Evolutionary conservation across 441 rosid genomes (phyloP), one percentile per base, ranked within the genome.

Genomic region (Arabidopsis hybrid): DNA sequence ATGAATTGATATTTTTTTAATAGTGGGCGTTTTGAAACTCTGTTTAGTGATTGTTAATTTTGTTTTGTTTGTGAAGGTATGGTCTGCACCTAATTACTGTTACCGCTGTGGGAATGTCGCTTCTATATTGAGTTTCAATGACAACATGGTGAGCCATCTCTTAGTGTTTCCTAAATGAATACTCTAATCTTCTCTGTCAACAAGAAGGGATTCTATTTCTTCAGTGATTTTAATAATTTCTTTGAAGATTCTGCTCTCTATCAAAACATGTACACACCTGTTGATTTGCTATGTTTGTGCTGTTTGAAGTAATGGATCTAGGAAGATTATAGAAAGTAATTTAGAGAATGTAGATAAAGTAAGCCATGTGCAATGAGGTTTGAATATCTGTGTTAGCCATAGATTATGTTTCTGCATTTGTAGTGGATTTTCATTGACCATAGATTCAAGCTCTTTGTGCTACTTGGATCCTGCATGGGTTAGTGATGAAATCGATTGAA

Each of bases 41-140:
- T 59, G 71, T 66, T 46, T 57, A 40, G 60, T 77, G 71, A 71
- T 49, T 63, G 12, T 73, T 14, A 18, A 60, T 42, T 59, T 45
- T 42, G 47, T 42, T 17, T 38, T 65, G 51, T 64, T 60, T 80
- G 79, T 83, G 73, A 83, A 95, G 99, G 99, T 95, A 42, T 95
- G 99, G 99, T 95, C 98, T 74, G 99, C 99, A 0, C 99, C 99
- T 53, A 95, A 95, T 81, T 95, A 95, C 78, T 95, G 99, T 79
- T 95, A 95, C 66, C 98, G 99, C n/a, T 95, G 99, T 79, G 98
- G 99, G 72, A 95, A 95, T 81, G 98, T 95, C n/a, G 99, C 99
- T 71, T 95, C 99, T 43, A 95, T 95, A 76, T 84, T 95, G 88
- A 91, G 98, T 85, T 95, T 95, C 84, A 89, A 89, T 80, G 99